Conservation (phyloP, 2,329 filamentous ascomycete species). For the Epichloe elymi region DNA sequence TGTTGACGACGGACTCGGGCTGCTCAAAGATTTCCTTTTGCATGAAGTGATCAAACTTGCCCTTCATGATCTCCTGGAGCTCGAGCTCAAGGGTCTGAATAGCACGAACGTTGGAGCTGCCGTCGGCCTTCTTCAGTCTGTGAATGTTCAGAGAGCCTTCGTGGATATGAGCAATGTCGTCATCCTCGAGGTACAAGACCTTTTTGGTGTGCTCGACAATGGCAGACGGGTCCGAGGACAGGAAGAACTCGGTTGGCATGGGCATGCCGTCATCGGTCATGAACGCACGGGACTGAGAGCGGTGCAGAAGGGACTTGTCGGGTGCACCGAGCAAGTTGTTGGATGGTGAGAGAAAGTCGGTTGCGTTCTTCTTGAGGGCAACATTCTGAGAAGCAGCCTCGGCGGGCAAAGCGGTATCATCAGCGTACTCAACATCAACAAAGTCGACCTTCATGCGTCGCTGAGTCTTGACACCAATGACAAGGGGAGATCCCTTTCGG, state of each 20-base stretch:
- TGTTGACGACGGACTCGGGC: constrained; percentile 98
- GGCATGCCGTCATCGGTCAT: constrained; percentile 96
- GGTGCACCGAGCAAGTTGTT: constrained; percentile 62
- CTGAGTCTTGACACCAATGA: constrained; percentile 91
- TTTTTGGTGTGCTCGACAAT: constrained; percentile 99
- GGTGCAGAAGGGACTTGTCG: constrained; percentile 96
- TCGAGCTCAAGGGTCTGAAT: constrained; percentile 98
- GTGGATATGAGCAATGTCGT: constrained; percentile 98
- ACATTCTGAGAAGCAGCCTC: constrained; percentile 94
- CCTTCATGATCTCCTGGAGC: constrained; percentile 99
- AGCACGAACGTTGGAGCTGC: constrained; percentile 88
- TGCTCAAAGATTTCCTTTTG: constrained; percentile 99
- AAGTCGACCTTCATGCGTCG: constrained; percentile 99
- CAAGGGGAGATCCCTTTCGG: constrained; percentile 95
- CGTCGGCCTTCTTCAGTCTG: constrained; percentile 91
- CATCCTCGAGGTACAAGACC: constrained; percentile 98
- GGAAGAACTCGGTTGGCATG: constrained; percentile 97
- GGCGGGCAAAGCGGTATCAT: constrained; percentile 74
- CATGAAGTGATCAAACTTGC: constrained; percentile 99
- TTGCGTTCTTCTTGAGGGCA: constrained; percentile 78
- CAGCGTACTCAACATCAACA: constrained; percentile 93
- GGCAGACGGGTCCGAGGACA: constrained; percentile 94
- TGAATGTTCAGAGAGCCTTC: constrained; percentile 98
- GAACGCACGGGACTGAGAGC: constrained; percentile 96
- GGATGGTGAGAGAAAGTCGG: constrained; percentile 53